Base-by-base conservation (phyloP, 2,329 filamentous ascomycete species). In the Hortaea sp. region DNA sequence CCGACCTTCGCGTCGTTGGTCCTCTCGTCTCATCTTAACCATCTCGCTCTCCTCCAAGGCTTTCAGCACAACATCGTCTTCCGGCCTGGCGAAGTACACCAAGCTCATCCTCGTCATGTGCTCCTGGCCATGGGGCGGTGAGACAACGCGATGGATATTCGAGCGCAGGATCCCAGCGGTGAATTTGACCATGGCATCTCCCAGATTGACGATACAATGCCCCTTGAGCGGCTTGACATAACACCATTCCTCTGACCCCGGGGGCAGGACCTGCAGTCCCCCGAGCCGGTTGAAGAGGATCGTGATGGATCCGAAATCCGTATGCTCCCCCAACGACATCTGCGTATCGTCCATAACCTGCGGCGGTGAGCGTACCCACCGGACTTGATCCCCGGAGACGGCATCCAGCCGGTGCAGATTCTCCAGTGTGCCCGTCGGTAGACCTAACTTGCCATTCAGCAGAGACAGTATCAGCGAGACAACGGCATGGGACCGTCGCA, bases 221-320 rank as follows among this genome's bases (percentile, higher is more conserved):
- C 69, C 67, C 0, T 67, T 65, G 0, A 76, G 52, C 0, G 76
- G 75, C 9, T 66, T 63, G 0, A 78, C 73, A 49, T 74, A 78
- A 11, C 64, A 60, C 75, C 75, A 78, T 30, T 66, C 53, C 30
- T 45, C 27, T n/a, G 32, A 28, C 7, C 32, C 39, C 0, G 73
- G 72, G 0, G 70, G 66, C 1, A 71, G 62, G 5, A 78, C 69
- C 53, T 78, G 75, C 4, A 78, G 62, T 0, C 75, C 75, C 0
- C 74, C 74, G 1, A 77, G 57, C 0, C 72, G 66, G 57, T 77
- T 78, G 61, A 78, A 76, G 1, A 79, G 67, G 5, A 78, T 60
- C 0, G 75, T 78, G 4, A 78, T 64, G 44, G 66, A 71, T 40
- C 74, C 75, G 49, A 77, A 77, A 49, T 78, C 76, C 1, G 74